Base-by-base conservation (phyloP, 129 eudicot species). In the Erigeron canadensis region DNA sequence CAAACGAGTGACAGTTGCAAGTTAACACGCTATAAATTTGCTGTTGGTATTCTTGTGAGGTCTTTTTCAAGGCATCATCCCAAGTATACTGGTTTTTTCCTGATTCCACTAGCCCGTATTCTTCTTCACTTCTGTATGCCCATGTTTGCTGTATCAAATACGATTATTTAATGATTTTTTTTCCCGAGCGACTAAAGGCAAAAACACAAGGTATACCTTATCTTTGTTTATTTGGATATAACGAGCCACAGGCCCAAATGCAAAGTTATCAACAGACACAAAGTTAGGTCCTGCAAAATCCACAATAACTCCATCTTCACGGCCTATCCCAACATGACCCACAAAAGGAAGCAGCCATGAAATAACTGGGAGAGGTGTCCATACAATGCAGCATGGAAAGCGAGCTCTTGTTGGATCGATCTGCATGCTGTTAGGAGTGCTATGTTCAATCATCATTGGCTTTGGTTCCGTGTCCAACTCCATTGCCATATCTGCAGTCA, bases 1-100 rank as follows among this genome's bases (percentile, higher is more conserved):
- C 96, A 77, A 88, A 88, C 19, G 97, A 91, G 86, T 91, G 96
- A 77, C 97, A 91, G 67, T 91, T 91, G 86, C 97, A 91, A 38
- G 97, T 86, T 17, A 91, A 66, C 11, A 91, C 46, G 78, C 84
- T 91, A 83, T 91, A 91, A 13, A 84, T 74, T 38, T 77, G 90
- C 80, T 91, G 86, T 70, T 91, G 97, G 77, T 80, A 91, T 80
- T 91, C 97, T 47, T 80, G 87, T 16, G 91, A 88, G 78, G 93
- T 83, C 65, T 82, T 86, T 59, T 73, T 80, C 43, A 91, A 70
- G 23, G 91, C 81, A 57, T 77, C 87, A 50, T 91, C 94, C 97
- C 97, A 91, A 3, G 86, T 82, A n/a, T 44, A 63, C 13, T 77
- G 63, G 44, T 77, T 80, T 70, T 53, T 76, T 63, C 82, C 85